Evolutionary conservation across 768 basidiomycete genomes (phyloP).

Genomic region (Psilocybe cyanescens): DNA sequence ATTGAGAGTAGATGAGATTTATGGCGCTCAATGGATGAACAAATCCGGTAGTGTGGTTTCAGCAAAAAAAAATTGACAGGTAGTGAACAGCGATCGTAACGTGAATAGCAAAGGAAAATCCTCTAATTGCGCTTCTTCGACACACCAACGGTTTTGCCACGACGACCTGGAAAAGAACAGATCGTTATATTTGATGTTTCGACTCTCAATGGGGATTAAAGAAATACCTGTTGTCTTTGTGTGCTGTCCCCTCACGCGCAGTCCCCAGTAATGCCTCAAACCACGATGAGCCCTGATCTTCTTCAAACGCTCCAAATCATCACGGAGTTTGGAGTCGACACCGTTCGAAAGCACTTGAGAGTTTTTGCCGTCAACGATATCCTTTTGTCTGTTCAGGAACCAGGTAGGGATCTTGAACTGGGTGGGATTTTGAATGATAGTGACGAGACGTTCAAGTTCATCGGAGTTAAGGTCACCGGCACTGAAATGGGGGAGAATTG

Average conservation of each 20-base stretch:
- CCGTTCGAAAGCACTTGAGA: constrained; percentile 94
- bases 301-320: constrained; percentile 97
- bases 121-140: constrained; percentile 82
- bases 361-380: constrained; percentile 97
- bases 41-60: too few species aligned
- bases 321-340: constrained; percentile 97
- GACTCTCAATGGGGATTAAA: neutral
- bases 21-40: too few species aligned
- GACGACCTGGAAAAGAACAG: constrained; percentile 63
- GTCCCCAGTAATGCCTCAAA: constrained; percentile 90
- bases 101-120: neutral
- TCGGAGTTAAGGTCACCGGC: constrained; percentile 99
- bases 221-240: constrained; percentile 94
- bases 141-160: constrained; percentile 95
- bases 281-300: constrained; percentile 98
- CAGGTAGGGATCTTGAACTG: constrained; percentile 99
- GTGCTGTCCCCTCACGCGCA: constrained; percentile 97
- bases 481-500: constrained; percentile 43
- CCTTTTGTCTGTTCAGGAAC: constrained; percentile 99
- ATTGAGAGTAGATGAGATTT: too few species aligned
- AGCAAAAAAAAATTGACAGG: neutral
- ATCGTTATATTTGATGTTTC: constrained; percentile 5
- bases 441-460: constrained; percentile 98
- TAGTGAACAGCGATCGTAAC: neutral
- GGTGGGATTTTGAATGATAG: constrained; percentile 98